These are phyloP conservation scores for Crepidotus variabilis DNA, from an alignment of 768 basidiomycete genomes.

Conservation along the genomic window DNA sequence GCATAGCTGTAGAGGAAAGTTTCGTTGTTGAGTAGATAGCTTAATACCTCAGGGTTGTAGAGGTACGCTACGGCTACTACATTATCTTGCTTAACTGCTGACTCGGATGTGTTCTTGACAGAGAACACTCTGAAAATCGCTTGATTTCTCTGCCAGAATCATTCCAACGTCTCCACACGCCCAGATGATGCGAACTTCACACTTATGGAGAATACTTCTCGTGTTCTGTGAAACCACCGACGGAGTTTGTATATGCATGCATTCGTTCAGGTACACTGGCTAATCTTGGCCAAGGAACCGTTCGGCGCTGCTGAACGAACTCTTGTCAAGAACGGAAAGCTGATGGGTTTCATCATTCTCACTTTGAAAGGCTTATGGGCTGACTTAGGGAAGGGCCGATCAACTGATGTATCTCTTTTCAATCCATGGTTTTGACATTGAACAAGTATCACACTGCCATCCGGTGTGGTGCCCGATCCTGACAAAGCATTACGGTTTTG, in stretches of 20 bases:
- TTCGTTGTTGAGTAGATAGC: too few species aligned
- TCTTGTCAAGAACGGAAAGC: conserved; percentile 24
- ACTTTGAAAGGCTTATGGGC: neutral
- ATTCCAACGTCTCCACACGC: neutral
- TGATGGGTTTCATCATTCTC: conserved; percentile 8
- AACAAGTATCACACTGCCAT: too few species aligned
- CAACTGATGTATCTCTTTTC: neutral
- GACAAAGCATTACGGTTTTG: too few species aligned
- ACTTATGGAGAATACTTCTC: conserved; percentile 6
- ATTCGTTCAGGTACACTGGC: neutral
- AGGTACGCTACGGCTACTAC: too few species aligned
- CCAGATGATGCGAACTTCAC: conserved; percentile 16
- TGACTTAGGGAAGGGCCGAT: neutral
- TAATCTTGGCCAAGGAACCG: conserved; percentile 13
- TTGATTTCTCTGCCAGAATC: neutral
- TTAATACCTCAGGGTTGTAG: too few species aligned
- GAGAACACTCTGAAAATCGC: too few species aligned
- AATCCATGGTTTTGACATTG: neutral
- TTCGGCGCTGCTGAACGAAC: conserved; percentile 1
- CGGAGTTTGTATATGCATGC: neutral
- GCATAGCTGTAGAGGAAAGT: too few species aligned
- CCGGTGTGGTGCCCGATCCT: too few species aligned
- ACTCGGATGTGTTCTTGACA: too few species aligned
- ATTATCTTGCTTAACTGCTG: too few species aligned
- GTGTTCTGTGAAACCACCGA: conserved; percentile 15